Base-by-base conservation (phyloP, 1,284 basidiomycete species). In the Rhodofomes roseus region DNA sequence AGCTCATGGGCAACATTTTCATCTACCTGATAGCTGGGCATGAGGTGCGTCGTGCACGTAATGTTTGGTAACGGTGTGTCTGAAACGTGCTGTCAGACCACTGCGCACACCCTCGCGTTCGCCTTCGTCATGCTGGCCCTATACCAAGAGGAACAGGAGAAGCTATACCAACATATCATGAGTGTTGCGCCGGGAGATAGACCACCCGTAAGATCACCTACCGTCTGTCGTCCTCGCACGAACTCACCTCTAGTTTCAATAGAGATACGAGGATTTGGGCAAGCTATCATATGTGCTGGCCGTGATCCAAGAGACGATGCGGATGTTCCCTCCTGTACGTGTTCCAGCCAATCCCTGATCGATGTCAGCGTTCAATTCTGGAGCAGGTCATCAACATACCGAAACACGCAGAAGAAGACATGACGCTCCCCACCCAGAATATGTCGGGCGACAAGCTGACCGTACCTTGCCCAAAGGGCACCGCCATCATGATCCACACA, bases 61-160 rank as follows among this genome's bases (percentile, higher is more conserved):
- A 8, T 14, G 23, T 39, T 27, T 7, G 23, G 18, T 29, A 22
- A 14, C 25, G 4, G 18, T 27, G 12, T 22, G 20, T 25, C 27
- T n/a, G 27, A 51, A 4, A 23, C 9, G 73, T 0, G 67, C 12
- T 18, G 50, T 22, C 76, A 82, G 74, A 84, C 82, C 0, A 76
- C 79, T 2, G 80, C 80, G 0, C 79, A 84, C 66, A 84, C 85
- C 0, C 69, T 89, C 1, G 81, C 79, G 53, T 88, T 83, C 60
- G 71, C 81, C 1, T 78, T 89, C 57, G 84, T 78, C 11, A 70
- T 78, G 37, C 71, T 84, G 2, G 79, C 80, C 0, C 63, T 82
- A 20, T 78, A 89, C 67, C 84, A 79, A 2, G 81, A 86, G 0
- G 80, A 83, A 63, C 87, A 90, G 69, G 83, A 87, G 58, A 80